Conservation (phyloP, 2,329 filamentous ascomycete genomes). For the Lasiodiplodia theobromae region DNA sequence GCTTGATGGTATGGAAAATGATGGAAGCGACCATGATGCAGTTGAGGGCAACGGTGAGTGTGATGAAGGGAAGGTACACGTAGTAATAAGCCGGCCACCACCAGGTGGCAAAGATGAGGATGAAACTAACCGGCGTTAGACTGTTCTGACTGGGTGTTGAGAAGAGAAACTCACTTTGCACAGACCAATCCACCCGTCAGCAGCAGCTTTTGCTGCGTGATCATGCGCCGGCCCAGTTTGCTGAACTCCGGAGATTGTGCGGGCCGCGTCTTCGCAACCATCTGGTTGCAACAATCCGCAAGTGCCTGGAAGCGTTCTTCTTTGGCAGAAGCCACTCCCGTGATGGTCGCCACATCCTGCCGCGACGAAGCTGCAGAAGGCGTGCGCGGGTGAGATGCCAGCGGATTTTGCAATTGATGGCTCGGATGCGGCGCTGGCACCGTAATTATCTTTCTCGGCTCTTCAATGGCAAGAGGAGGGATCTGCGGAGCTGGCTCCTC, state of each 20-base stretch:
- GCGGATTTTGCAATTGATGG: conserved; percentile 16
- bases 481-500: conserved; percentile 6
- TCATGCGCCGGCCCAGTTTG: conserved; percentile 13
- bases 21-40: conserved; percentile 57
- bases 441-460: not conserved
- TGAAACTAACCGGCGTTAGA: conserved; percentile 25
- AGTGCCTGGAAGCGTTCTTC: not conserved
- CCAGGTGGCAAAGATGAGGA: conserved; percentile 32
- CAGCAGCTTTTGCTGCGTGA: conserved; percentile 9
- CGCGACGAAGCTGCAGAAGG: conserved; percentile 1
- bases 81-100: conserved; percentile 44
- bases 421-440: conserved; percentile 15
- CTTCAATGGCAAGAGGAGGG: not conserved
- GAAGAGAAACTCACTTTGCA: conserved; percentile 26
- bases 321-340: not conserved
- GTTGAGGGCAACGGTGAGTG: conserved; percentile 43
- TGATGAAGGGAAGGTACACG: conserved; percentile 54
- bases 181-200: not conserved
- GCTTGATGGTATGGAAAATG: conserved; percentile 30
- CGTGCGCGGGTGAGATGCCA: not conserved
- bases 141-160: too few species aligned
- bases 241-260: conserved; percentile 17
- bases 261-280: conserved; percentile 10
- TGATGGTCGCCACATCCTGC: conserved; percentile 14
- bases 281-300: conserved; percentile 3